These are phyloP conservation scores for Trypanosoma mega DNA, from an alignment of 208 protist species.

Conservation along the genomic window DNA sequence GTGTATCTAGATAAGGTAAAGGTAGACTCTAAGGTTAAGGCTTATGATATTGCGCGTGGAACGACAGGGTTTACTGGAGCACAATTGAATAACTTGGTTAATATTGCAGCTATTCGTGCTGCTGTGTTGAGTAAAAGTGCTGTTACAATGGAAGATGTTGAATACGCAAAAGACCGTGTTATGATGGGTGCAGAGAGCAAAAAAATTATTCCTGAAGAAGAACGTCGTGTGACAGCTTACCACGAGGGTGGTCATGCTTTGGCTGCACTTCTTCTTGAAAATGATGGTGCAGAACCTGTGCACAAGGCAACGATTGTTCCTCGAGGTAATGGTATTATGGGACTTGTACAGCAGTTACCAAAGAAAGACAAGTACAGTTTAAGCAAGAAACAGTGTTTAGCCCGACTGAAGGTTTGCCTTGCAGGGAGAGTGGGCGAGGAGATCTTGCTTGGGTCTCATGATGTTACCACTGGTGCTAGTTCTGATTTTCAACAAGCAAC, in stretches of 20 bases:
- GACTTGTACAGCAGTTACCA: constrained; percentile 88
- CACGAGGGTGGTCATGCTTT: constrained; percentile 90
- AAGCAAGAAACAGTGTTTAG: constrained; percentile 81
- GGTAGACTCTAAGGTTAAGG: constrained; percentile 54
- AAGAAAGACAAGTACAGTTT: constrained; percentile 87
- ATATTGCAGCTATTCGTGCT: constrained; percentile 89
- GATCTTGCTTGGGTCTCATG: constrained; percentile 93
- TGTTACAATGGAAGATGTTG: constrained; percentile 82
- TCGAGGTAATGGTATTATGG: constrained; percentile 89
- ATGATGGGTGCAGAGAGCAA: constrained; percentile 90
- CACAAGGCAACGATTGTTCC: constrained; percentile 93
- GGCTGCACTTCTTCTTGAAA: constrained; percentile 72
- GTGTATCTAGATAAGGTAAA: constrained; percentile 89
- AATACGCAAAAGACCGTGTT: constrained; percentile 91
- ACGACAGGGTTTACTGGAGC: constrained; percentile 92
- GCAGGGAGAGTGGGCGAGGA: constrained; percentile 96
- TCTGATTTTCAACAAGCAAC: constrained; percentile 93
- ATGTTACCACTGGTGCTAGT: constrained; percentile 92
- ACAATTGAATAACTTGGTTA: constrained; percentile 93
- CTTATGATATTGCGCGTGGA: constrained; percentile 81
- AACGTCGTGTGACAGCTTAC: constrained; percentile 86
- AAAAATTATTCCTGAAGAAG: constrained; percentile 84
- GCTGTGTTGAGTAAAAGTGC: constrained; percentile 74
- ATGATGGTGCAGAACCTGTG: constrained; percentile 80
- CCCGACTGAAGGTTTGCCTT: constrained; percentile 83